Evolutionary conservation across 495 filamentous ascomycete species (phyloP).

Genomic region (Lasiosphaeria hispida): DNA sequence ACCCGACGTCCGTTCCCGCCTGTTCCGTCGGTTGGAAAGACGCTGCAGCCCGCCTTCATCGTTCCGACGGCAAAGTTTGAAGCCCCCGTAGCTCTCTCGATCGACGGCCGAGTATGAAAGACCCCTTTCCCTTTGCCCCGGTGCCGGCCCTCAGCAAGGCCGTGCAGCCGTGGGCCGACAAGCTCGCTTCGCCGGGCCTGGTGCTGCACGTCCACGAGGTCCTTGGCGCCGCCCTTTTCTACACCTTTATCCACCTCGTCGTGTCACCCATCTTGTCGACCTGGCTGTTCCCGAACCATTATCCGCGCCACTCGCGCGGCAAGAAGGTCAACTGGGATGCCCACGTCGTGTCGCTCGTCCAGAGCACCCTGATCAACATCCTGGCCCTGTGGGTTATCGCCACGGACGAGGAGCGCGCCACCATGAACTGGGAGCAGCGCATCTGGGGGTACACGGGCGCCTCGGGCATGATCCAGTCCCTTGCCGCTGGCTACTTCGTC

Average conservation of each 20-base stretch:
- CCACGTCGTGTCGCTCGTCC: slow-evolving; percentile 89
- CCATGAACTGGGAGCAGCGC: slow-evolving; percentile 71
- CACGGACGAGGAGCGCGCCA: slow-evolving; percentile 68
- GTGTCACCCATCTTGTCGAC: slow-evolving; percentile 74
- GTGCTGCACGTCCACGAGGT: slow-evolving; percentile 89
- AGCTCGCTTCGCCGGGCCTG: slow-evolving; percentile 64
- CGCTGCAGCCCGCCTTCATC: background rate
- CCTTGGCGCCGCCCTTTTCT: slow-evolving; percentile 66
- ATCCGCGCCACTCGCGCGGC: slow-evolving; percentile 61
- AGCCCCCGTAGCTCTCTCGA: background rate
- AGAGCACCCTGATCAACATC: slow-evolving; percentile 74
- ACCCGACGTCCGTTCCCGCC: too few relatives aligned
- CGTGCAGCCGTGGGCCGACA: slow-evolving; percentile 58
- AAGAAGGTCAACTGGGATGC: slow-evolving; percentile 94
- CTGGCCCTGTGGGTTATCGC: slow-evolving; percentile 83
- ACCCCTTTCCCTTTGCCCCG: slow-evolving; percentile 65
- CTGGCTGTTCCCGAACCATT: slow-evolving; percentile 66
- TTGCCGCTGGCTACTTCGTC: slow-evolving; percentile 92
- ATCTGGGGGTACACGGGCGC: slow-evolving; percentile 86
- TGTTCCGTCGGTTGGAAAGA: background rate
- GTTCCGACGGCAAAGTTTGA: background rate
- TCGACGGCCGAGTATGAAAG: slow-evolving; percentile 53
- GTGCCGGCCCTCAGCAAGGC: slow-evolving; percentile 51
- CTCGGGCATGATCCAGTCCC: slow-evolving; percentile 76
- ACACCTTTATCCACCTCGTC: slow-evolving; percentile 70